phyloP scores from a whole-genome alignment of 176 grass and related monocot genomes.

The Zoysia japonica region DNA sequence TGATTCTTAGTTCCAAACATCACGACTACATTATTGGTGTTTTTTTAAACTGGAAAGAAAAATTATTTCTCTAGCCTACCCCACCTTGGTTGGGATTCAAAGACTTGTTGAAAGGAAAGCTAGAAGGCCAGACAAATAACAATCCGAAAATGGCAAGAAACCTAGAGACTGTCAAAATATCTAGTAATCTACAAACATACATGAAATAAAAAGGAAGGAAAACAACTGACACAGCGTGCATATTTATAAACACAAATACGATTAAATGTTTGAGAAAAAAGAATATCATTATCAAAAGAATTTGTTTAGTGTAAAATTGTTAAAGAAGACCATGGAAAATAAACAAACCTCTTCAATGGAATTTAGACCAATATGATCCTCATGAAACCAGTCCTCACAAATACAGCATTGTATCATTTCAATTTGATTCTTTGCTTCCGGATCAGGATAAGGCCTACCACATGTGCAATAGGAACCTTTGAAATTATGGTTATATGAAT shows the following conservation, averaged over 20 bases:
- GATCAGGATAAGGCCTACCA: slow-evolving; percentile 91
- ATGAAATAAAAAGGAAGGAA: neutral
- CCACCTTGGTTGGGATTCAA: too few species aligned
- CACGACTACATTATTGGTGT: neutral
- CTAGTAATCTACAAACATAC: neutral
- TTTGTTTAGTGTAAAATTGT: neutral
- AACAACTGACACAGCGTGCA: neutral
- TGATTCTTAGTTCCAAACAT: neutral
- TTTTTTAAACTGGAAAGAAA: neutral
- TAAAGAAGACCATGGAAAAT: slow-evolving; percentile 30
- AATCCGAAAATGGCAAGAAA: neutral
- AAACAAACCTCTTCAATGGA: slow-evolving; percentile 64
- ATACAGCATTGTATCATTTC: slow-evolving; percentile 99
- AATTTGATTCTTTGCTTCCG: slow-evolving; percentile 80
- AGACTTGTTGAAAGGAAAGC: neutral
- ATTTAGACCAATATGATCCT: slow-evolving; percentile 83
- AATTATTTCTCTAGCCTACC: too few species aligned
- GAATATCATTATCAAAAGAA: neutral
- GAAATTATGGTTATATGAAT: slow-evolving; percentile 95
- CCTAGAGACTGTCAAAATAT: slow-evolving; percentile 8
- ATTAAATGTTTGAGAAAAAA: neutral
- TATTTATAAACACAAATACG: slow-evolving; percentile 17
- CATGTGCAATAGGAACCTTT: slow-evolving; percentile 94
- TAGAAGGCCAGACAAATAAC: neutral
- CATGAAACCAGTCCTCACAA: slow-evolving; percentile 99